These are phyloP conservation scores for Blastobotrys arbuscula DNA, from an alignment of 1,139 yeast genomes.

Conservation along the genomic window DNA sequence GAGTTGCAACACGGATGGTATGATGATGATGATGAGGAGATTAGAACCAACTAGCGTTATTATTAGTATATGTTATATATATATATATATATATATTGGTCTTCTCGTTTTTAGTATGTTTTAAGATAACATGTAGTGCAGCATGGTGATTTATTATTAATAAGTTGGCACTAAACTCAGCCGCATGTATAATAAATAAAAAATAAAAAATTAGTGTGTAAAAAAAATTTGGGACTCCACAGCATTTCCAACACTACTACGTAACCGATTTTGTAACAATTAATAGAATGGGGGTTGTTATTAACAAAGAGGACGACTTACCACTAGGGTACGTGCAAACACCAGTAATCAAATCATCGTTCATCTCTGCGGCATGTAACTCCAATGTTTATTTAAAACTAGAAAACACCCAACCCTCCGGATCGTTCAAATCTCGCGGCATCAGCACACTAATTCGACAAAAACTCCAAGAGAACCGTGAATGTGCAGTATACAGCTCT, in stretches of 20 bases:
- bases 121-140: no score
- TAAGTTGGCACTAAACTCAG: no score
- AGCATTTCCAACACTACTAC: background rate
- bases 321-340: slow-evolving; percentile 20
- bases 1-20: slow-evolving; percentile 11
- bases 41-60: no score
- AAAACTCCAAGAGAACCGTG: slow-evolving; percentile 17
- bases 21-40: slow-evolving; percentile 14
- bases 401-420: slow-evolving; percentile 65
- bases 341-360: slow-evolving; percentile 28
- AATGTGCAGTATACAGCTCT: slow-evolving; percentile 52
- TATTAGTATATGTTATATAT: no score
- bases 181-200: no score
- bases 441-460: slow-evolving; percentile 40
- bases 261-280: background rate
- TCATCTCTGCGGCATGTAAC: slow-evolving; percentile 31
- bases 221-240: no score
- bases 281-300: background rate
- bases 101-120: no score
- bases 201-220: no score
- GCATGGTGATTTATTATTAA: no score
- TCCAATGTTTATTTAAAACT: slow-evolving; percentile 54
- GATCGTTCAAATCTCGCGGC: slow-evolving; percentile 68
- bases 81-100: no score
- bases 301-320: background rate